phyloP scores from a whole-genome alignment of 768 basidiomycete genomes.

The Termitomyces sp. region DNA sequence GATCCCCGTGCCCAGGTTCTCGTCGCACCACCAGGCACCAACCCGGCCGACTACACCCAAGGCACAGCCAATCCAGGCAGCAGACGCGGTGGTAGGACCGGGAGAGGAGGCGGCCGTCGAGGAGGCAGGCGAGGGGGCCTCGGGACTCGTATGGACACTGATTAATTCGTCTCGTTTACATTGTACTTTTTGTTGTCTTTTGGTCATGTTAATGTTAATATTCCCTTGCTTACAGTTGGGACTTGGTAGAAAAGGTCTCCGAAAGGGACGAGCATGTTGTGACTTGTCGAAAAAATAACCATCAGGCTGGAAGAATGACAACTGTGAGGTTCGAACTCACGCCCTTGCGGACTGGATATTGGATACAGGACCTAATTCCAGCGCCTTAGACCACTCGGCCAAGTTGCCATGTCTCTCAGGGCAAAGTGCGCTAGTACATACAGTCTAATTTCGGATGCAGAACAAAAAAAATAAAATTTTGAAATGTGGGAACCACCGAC shows the following conservation, averaged over 20 bases:
- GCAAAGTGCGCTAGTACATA: rapidly evolving
- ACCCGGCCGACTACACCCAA: constrained; percentile 47
- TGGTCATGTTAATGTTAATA: not conserved
- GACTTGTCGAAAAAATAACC: too few species aligned
- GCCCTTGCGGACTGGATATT: constrained; percentile 5
- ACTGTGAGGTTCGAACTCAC: constrained; percentile 6
- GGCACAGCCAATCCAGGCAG: constrained; percentile 20
- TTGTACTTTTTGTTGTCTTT: not conserved
- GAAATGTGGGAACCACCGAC: constrained; percentile 77
- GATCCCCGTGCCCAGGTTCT: constrained; percentile 66
- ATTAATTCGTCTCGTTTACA: constrained; percentile 25
- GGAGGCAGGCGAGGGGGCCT: constrained; percentile 32
- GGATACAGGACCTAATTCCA: constrained; percentile 37
- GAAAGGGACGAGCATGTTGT: too few species aligned
- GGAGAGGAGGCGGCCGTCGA: constrained; percentile 28
- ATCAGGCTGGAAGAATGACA: too few species aligned
- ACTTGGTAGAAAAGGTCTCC: too few species aligned
- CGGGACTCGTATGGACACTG: constrained; percentile 47
- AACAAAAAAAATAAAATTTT: constrained; percentile 23
- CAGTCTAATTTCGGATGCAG: not conserved
- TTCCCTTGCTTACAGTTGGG: not conserved
- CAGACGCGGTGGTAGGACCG: constrained; percentile 29
- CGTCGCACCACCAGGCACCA: constrained; percentile 60
- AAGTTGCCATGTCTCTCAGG: constrained; percentile 29
- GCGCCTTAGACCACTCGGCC: constrained; percentile 60